phyloP scores from a whole-genome alignment of 202 grass and related monocot species.

The Bolboschoenoplectus hybrid region DNA sequence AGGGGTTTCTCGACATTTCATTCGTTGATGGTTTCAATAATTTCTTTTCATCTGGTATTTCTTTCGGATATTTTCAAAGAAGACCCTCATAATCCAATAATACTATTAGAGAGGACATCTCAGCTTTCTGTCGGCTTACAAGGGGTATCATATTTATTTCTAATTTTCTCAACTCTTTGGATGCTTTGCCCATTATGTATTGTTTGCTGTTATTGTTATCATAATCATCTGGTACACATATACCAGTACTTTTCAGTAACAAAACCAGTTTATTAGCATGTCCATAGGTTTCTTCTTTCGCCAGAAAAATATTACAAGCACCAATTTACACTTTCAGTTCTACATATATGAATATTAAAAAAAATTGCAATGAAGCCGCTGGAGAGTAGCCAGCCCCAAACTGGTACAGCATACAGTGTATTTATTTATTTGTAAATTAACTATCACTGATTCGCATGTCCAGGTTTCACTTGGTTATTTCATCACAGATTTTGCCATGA shows the following conservation, averaged over 20 bases:
- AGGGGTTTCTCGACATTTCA: constrained; percentile 87
- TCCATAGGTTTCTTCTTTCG: background rate
- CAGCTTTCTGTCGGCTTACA: constrained; percentile 65
- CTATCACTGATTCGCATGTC: background rate
- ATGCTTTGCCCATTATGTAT: background rate
- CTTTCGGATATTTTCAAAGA: constrained; percentile 66
- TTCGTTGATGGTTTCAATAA: constrained; percentile 50
- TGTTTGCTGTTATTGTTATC: background rate
- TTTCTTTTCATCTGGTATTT: constrained; percentile 68
- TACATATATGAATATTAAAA: background rate
- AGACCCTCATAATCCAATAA: constrained; percentile 26
- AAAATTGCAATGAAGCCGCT: background rate
- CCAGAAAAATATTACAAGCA: background rate
- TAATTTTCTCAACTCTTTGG: background rate
- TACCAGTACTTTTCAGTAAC: background rate
- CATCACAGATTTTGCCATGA: constrained; percentile 69
- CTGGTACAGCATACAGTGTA: background rate
- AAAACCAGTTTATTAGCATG: background rate
- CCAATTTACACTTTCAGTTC: background rate
- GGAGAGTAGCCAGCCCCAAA: background rate
- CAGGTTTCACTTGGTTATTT: constrained; percentile 82
- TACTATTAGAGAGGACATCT: constrained; percentile 64
- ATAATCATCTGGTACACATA: background rate
- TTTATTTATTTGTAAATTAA: constrained; percentile 7
- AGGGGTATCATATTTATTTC: constrained; percentile 53